phyloP scores from a whole-genome alignment of 192 early-diverging fungal genomes.

The Coemansia furcata region DNA sequence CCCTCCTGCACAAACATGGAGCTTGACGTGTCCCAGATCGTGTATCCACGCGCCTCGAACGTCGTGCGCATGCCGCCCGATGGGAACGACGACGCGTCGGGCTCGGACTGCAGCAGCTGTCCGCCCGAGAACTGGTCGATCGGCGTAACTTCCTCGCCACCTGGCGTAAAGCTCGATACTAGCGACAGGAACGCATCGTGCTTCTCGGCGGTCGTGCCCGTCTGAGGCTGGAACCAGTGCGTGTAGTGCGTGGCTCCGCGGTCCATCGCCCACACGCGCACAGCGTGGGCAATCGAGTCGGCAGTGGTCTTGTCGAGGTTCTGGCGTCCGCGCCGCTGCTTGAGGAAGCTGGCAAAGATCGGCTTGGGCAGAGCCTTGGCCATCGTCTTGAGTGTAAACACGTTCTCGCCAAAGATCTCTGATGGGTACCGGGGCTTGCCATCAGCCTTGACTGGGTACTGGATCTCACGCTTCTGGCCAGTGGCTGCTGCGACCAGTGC shows the following conservation, averaged over 20 bases:
- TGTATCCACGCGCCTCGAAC: slow-evolving; percentile 99
- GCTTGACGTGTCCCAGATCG: slow-evolving; percentile 96
- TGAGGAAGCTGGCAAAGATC: slow-evolving; percentile 85
- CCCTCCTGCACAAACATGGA: slow-evolving; percentile 95
- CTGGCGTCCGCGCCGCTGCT: slow-evolving; percentile 90
- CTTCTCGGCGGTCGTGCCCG: slow-evolving; percentile 97
- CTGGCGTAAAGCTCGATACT: slow-evolving; percentile 74
- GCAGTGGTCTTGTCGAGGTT: slow-evolving; percentile 90
- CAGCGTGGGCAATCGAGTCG: slow-evolving; percentile 98
- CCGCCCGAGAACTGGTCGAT: slow-evolving; percentile 97
- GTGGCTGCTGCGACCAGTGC: slow-evolving; percentile 66
- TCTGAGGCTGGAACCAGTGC: slow-evolving; percentile 99
- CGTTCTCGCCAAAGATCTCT: slow-evolving; percentile 91
- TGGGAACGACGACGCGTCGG: slow-evolving; percentile 99
- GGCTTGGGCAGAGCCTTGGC: slow-evolving; percentile 92
- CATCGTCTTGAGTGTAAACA: slow-evolving; percentile 91
- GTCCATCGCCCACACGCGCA: slow-evolving; percentile 96
- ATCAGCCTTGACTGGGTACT: slow-evolving; percentile 72
- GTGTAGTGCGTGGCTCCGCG: slow-evolving; percentile 98
- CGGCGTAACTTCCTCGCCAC: slow-evolving; percentile 80
- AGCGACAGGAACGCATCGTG: slow-evolving; percentile 97
- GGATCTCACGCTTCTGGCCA: slow-evolving; percentile 67
- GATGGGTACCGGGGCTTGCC: slow-evolving; percentile 77
- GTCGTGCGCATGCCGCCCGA: slow-evolving; percentile 97
- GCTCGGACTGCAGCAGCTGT: slow-evolving; percentile 97